Evolutionary conservation across 192 early-diverging fungal genomes (phyloP).

Genomic region (Coemansia reversa): DNA sequence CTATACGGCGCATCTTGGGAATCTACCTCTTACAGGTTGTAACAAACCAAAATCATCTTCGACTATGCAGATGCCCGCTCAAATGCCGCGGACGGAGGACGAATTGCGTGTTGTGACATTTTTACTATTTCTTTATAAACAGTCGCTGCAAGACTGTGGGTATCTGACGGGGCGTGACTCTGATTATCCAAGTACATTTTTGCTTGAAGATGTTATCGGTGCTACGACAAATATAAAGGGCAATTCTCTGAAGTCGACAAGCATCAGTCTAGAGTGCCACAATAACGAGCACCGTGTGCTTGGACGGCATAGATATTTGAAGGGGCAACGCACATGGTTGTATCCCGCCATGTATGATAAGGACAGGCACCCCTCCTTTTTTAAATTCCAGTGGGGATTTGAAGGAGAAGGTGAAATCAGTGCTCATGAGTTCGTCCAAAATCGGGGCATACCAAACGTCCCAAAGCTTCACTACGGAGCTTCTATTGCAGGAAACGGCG

Average conservation of each 20-base stretch:
- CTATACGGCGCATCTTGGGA: neutral
- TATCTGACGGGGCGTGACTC: neutral
- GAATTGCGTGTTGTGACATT: neutral
- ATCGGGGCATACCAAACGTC: neutral
- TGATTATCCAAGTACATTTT: neutral
- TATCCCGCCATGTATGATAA: neutral
- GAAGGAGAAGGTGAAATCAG: neutral
- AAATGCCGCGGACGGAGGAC: neutral
- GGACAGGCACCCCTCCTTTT: neutral
- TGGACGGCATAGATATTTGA: conserved; percentile 5
- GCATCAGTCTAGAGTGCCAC: neutral
- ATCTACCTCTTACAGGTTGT: neutral
- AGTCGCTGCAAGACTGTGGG: neutral
- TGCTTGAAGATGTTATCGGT: neutral
- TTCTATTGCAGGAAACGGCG: too few species aligned
- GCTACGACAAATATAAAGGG: neutral
- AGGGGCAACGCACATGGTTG: neutral
- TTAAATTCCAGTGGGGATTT: conserved; percentile 10
- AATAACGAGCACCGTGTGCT: neutral
- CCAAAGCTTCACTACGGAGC: neutral
- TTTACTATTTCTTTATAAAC: neutral
- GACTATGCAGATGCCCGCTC: too few species aligned
- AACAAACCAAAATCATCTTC: neutral
- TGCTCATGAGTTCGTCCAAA: neutral
- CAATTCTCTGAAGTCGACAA: neutral